Base-by-base conservation (phyloP, 2,329 filamentous ascomycete species). In the Coleophoma eucalyptorum region DNA sequence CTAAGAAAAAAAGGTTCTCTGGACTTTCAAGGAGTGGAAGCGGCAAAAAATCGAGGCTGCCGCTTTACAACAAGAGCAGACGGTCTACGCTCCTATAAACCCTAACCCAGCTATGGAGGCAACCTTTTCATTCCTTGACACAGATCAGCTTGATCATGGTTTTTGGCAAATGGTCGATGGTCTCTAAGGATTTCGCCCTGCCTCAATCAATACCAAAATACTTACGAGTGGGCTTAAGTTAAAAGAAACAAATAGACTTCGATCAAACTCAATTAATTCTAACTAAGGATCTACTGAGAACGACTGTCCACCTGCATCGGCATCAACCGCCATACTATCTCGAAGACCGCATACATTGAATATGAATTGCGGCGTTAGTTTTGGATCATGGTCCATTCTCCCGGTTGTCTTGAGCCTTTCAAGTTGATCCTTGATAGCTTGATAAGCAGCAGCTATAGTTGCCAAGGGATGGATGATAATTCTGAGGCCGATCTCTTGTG, bases 401-500 rank as follows among this genome's bases (percentile, higher is more conserved):
- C 47, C 47, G 4, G 37, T 49, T n/a, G 10, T 49, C 16, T 20
- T 42, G 19, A 49, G 35, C n/a, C 20, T 42, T 21, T 49, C 47
- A 15, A 49, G 18, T 10, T 34, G 35, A 15, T 49, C 40, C 15
- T 31, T 42, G 20, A 49, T 42, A 49, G 47, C 37, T 34, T 35
- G 19, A 21, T 49, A 42, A 35, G 40, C 47, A 15, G 47, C 12
- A 32, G 11, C 18, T 18, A 49, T n/a, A 8, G 47, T n/a, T 13
- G 40, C 37, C 6, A 42, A 13, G 7, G 47, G 5, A 33, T 44
- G 42, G 52, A 85, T 84, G 37, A 82, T 75, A 50, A 84, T 72
- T 50, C 73, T 72, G 62, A 78, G 85, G 0, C 81, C 81, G 56
- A 82, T 68, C 42, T 76, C 67, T 54, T 69, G 71, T 6, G 80